phyloP scores from a whole-genome alignment of 1,284 basidiomycete genomes.

The Papiliotrema flavescens region DNA sequence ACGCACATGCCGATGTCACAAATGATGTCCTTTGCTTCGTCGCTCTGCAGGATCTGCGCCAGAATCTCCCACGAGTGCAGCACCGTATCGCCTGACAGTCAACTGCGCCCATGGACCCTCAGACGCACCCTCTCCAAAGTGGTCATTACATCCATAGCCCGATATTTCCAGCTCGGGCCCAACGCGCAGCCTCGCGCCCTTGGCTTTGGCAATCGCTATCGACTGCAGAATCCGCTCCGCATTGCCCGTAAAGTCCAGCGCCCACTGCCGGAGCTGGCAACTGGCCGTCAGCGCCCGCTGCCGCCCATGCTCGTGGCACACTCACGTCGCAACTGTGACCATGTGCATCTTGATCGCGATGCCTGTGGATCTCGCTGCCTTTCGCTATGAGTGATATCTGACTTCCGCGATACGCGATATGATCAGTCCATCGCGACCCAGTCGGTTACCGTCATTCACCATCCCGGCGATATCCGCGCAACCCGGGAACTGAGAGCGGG shows the following conservation, averaged over 20 bases:
- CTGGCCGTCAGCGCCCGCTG: background rate
- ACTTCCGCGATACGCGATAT: no score
- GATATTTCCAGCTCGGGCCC: constrained; percentile 98
- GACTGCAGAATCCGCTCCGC: constrained; percentile 85
- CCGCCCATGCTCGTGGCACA: constrained; percentile 1
- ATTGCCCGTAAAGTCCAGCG: constrained; percentile 91
- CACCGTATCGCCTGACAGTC: constrained; percentile 72
- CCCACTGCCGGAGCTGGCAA: constrained; percentile 91
- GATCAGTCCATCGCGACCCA: no score
- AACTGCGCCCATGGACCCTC: background rate
- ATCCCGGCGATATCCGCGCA: no score
- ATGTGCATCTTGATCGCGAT: constrained; percentile 48
- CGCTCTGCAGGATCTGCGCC: constrained; percentile 74
- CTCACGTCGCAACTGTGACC: constrained; percentile 72
- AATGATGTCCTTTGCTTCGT: constrained; percentile 71
- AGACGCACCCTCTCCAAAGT: constrained; percentile 56
- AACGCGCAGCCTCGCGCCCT: constrained; percentile 89
- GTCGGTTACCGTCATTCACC: no score
- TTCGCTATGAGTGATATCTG: no score
- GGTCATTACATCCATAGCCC: constrained; percentile 92
- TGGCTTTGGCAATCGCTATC: constrained; percentile 78
- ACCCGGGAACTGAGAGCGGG: no score
- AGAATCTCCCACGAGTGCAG: constrained; percentile 97
- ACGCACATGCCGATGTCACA: constrained; percentile 92
- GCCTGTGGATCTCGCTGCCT: no score